A percentile compares a stretch with the other conserved stretches of the same genome.
Evolutionary conservation across 805 yeast species (phyloP).

Genomic region (Candida montana): DNA sequence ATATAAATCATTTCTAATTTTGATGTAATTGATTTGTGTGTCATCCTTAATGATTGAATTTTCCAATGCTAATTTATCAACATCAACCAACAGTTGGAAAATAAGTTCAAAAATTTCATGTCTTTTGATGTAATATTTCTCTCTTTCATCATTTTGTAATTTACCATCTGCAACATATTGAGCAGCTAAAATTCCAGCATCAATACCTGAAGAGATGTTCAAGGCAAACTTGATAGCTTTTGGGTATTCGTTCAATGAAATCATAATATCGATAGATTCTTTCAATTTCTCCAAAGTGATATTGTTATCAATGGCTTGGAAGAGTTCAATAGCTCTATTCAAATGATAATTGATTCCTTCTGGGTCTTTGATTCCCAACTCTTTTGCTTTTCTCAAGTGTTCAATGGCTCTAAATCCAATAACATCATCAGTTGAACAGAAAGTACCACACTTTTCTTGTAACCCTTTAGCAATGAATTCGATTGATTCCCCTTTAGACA

Average conservation of each 20-base stretch:
- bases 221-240: conserved; percentile 83
- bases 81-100: conserved; percentile 66
- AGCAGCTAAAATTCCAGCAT: conserved; percentile 51
- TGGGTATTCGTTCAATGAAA: conserved; percentile 69
- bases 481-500: conserved; percentile 87
- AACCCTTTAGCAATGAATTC: conserved; percentile 82
- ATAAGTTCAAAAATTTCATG: conserved; percentile 62
- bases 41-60: conserved; percentile 16
- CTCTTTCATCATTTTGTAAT: conserved; percentile 46
- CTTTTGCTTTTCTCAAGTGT: conserved; percentile 80
- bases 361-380: conserved; percentile 61
- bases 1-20: conserved; percentile 68
- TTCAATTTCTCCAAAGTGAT: conserved; percentile 73
- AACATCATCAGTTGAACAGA: conserved; percentile 91
- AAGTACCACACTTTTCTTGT: conserved; percentile 91
- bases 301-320: conserved; percentile 75
- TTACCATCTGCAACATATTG: conserved; percentile 51
- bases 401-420: conserved; percentile 92
- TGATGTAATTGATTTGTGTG: conserved; percentile 30
- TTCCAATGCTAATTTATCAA: conserved; percentile 59
- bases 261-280: conserved; percentile 75
- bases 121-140: conserved; percentile 46
- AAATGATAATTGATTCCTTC: conserved; percentile 66
- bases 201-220: conserved; percentile 67
- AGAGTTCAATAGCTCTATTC: conserved; percentile 65